Evolutionary conservation across 1,139 yeast species (phyloP).

Genomic region (Pichia sp.): DNA sequence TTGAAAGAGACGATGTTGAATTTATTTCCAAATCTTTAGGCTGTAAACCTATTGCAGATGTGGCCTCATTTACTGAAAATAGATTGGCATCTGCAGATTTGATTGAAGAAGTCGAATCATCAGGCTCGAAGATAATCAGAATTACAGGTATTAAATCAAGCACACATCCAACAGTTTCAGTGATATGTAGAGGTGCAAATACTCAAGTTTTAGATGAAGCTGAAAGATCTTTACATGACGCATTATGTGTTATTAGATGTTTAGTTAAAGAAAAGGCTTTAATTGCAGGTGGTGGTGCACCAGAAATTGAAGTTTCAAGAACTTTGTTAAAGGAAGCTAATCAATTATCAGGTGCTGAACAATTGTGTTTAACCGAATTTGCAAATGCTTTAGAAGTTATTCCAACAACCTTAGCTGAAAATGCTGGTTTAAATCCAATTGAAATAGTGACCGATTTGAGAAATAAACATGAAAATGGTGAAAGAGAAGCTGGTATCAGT

Average conservation of each 20-base stretch:
- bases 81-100: conserved; percentile 87
- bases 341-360: conserved; percentile 80
- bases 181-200: conserved; percentile 94
- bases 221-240: conserved; percentile 95
- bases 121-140: conserved; percentile 88
- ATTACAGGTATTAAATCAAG: conserved; percentile 75
- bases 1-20: conserved; percentile 95
- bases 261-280: conserved; percentile 88
- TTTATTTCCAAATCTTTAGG: conserved; percentile 88
- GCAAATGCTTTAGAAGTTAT: conserved; percentile 94
- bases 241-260: conserved; percentile 93
- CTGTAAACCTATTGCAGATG: conserved; percentile 93
- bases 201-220: conserved; percentile 86
- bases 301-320: conserved; percentile 91
- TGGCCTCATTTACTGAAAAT: conserved; percentile 88
- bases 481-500: conserved; percentile 89
- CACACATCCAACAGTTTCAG: conserved; percentile 73
- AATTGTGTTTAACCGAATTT: conserved; percentile 91
- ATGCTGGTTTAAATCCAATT: conserved; percentile 93
- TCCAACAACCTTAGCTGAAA: conserved; percentile 96
- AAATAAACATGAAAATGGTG: conserved; percentile 87
- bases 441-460: conserved; percentile 93
- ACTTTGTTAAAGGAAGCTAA: conserved; percentile 72
- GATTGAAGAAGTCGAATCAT: conserved; percentile 85
- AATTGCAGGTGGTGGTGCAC: conserved; percentile 99